Evolutionary conservation across 371 early-diverging fungal genomes (phyloP), one percentile per base, ranked within the genome.

Genomic region (Zopfochytrium polystomum): DNA sequence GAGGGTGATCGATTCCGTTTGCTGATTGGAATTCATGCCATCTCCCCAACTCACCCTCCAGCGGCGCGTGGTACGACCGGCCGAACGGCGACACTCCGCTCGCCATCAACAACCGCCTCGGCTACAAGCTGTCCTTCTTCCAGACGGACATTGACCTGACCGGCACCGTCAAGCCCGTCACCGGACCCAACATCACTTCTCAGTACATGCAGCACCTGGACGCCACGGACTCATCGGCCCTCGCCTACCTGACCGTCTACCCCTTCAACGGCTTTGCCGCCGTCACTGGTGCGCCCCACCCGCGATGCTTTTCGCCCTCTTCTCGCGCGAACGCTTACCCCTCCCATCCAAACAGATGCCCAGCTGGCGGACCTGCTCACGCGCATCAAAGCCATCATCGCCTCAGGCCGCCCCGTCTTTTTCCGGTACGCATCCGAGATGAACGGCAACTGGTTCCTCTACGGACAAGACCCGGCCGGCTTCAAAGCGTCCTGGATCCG

Each of bases 151-250:
- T n/a, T n/a, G n/a, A n/a, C n/a, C n/a, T 95, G 31, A 92, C 93
- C 3, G 90, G 90, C 30, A 92, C 90, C n/a, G 77, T 92, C 33
- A 85, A 89, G 52, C 57, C 58, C 38, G n/a, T n/a, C n/a, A 55
- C 61, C 1, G 11, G 52, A 5, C 55, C 62, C 23, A 52, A 54
- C 30, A 45, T 58, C 31, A 38, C 56, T 18, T 44, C 18, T n/a
- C 59, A 58, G 25, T 61, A 57, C 49, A 22, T 59, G 22, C 44
- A 45, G 31, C 69, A 63, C 56, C 47, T 72, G 29, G 57, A 65
- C 26, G 65, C 62, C 29, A 68, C 67, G 11, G 50, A 46, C 3
- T 63, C 73, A 1, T 59, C 68, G 45, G 62, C 73, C 0, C 33
- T 60, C 2, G 55, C 65, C 5, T 67, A 65, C 57, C 50, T 73